Conservation (phyloP, 306 rosid genomes). For the Cicer yamashitae region DNA sequence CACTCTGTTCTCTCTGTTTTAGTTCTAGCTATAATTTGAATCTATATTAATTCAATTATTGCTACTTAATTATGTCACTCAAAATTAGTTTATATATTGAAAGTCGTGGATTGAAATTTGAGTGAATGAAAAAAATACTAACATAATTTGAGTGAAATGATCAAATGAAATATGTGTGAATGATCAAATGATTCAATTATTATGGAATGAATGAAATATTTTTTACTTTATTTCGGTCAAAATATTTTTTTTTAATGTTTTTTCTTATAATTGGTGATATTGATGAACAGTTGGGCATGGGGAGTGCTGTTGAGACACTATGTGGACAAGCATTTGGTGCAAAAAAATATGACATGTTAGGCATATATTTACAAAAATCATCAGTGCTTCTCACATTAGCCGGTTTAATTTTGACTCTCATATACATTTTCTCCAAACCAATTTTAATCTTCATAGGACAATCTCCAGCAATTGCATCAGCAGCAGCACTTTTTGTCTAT, state of each 20-base stretch:
- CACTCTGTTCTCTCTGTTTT: not conserved
- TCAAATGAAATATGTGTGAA: too few relatives aligned
- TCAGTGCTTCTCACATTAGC: constrained; percentile 56
- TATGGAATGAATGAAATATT: too few relatives aligned
- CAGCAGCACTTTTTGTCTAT: constrained; percentile 68
- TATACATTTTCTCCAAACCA: constrained; percentile 61
- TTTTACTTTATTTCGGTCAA: too few relatives aligned
- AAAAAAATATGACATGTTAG: constrained; percentile 66
- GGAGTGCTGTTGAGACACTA: constrained; percentile 86
- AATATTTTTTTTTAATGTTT: not conserved
- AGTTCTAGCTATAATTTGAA: not conserved
- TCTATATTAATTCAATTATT: not conserved
- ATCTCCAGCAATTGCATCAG: constrained; percentile 58
- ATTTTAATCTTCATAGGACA: constrained; percentile 64
- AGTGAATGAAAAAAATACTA: too few relatives aligned
- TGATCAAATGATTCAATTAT: too few relatives aligned
- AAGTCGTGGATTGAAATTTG: too few relatives aligned
- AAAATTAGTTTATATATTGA: too few relatives aligned
- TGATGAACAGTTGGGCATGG: constrained; percentile 79
- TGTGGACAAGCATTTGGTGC: constrained; percentile 93
- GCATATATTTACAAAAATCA: constrained; percentile 80
- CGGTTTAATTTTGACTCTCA: constrained; percentile 40
- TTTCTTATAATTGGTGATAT: not conserved
- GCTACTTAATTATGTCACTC: not conserved
- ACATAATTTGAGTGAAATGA: too few relatives aligned